Base-by-base conservation (phyloP, 2,329 filamentous ascomycete genomes). In the Hymenoscyphus fructigenus region DNA sequence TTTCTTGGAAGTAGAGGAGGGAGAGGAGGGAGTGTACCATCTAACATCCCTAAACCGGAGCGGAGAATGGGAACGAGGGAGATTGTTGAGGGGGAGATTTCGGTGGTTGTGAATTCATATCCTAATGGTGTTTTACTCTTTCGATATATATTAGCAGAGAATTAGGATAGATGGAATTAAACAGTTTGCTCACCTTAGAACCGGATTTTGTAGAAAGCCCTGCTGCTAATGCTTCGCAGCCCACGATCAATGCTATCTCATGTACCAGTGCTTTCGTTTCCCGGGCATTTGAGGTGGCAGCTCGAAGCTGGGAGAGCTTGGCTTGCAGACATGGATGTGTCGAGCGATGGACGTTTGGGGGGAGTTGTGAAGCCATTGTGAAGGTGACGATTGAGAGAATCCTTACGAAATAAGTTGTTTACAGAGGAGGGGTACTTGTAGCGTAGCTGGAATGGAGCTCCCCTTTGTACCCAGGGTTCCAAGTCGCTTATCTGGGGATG, bases 61-160 rank as follows among this genome's bases (percentile, higher is more conserved):
- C 94, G 86, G n/a, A 98, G 85, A 77, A 98, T 96, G 44, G 94
- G 94, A 2, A 98, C 89, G 61, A 98, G 84, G 61, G 89, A 93
- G 71, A 97, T 85, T 59, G 83, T 79, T 0, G 91, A 89, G 5
- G 84, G 78, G 1, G 70, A 66, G 69, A 92, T 83, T 47, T 82
- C 82, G 44, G 86, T 84, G 0, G 86, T 88, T 15, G 85, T 83
- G 79, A 93, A 97, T 67, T 87, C 79, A 76, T 88, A 92, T 69
- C 90, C 91, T 36, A 98, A 84, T 0, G 92, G 91, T 0, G 92
- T 95, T 74, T 85, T 80, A 75, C 89, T 91, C 91, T 96, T 70
- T 58, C 34, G 4, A 36, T 7, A 55, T 47, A 20, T 26, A 23
- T 50, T 23, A 50, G 44, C 10, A 50, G 17, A 9, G 17, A 2